Evolutionary conservation across 2,329 filamentous ascomycete species (phyloP).

Genomic region (Hypoxylon sp.): DNA sequence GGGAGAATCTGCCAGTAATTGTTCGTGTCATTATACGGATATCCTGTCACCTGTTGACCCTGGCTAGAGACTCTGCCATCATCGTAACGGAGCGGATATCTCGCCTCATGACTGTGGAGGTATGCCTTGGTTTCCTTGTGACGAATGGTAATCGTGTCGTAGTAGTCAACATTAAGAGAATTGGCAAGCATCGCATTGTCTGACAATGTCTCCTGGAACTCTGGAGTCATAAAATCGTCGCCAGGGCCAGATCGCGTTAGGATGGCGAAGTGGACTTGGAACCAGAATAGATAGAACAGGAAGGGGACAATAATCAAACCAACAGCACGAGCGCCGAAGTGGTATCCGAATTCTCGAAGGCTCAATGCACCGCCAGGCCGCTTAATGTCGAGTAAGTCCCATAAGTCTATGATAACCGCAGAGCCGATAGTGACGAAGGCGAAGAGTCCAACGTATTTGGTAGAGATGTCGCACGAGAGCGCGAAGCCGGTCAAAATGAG

Average conservation of each 20-base stretch:
- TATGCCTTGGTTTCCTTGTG: constrained; percentile 99
- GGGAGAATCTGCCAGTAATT: constrained; percentile 98
- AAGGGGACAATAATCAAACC: constrained; percentile 92
- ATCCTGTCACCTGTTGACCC: constrained; percentile 97
- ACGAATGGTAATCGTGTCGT: constrained; percentile 85
- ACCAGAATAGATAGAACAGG: constrained; percentile 99
- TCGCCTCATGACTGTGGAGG: constrained; percentile 91
- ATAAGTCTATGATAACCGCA: constrained; percentile 92
- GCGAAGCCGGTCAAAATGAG: constrained; percentile 93
- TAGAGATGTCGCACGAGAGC: constrained; percentile 97
- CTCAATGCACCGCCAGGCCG: constrained; percentile 83
- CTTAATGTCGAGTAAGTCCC: constrained; percentile 92
- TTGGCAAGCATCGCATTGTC: constrained; percentile 95
- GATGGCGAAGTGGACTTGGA: constrained; percentile 98
- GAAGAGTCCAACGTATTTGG: constrained; percentile 97
- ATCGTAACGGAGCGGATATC: constrained; percentile 94
- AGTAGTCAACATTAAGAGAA: constrained; percentile 88
- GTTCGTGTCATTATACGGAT: constrained; percentile 98
- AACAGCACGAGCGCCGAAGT: constrained; percentile 88
- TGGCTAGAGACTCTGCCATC: constrained; percentile 98
- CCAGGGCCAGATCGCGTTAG: constrained; percentile 89
- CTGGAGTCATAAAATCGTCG: constrained; percentile 98
- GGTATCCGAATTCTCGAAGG: constrained; percentile 84
- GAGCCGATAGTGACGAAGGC: constrained; percentile 97
- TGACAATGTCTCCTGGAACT: constrained; percentile 96